phyloP scores from a whole-genome alignment of 2,329 filamentous ascomycete genomes.

The Phialocephala subalpina region DNA sequence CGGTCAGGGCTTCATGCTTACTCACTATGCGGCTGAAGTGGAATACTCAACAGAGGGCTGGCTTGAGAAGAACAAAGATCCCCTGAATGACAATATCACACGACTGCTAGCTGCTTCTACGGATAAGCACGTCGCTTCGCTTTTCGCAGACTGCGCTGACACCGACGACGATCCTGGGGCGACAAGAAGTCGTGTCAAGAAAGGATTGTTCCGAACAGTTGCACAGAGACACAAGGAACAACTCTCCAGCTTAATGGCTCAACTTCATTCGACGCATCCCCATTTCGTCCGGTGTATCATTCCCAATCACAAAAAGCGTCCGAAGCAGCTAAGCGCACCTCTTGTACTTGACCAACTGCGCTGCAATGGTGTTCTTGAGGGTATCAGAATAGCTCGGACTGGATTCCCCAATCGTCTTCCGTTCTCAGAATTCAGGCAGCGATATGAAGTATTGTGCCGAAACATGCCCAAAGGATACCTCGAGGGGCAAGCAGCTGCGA shows the following conservation, averaged over 20 bases:
- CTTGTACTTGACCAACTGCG: conserved; percentile 97
- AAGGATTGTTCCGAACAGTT: conserved; percentile 94
- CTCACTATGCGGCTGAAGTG: conserved; percentile 96
- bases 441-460: conserved; percentile 92
- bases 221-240: conserved; percentile 98
- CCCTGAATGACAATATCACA: conserved; percentile 95
- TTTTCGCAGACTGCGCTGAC: conserved; percentile 91
- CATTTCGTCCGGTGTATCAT: conserved; percentile 98
- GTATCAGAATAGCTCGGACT: conserved; percentile 94
- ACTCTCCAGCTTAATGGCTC: conserved; percentile 92
- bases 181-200: conserved; percentile 86
- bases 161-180: conserved; percentile 75
- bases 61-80: conserved; percentile 99
- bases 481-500: conserved; percentile 86
- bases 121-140: conserved; percentile 81
- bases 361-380: conserved; percentile 99
- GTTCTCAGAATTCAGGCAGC: conserved; percentile 92
- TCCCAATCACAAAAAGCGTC: conserved; percentile 96
- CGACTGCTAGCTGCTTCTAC: conserved; percentile 83
- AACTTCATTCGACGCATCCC: conserved; percentile 94
- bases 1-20: conserved; percentile 92
- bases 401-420: conserved; percentile 94
- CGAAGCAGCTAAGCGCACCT: conserved; percentile 89
- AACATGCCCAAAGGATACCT: conserved; percentile 90
- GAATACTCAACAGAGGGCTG: conserved; percentile 95